phyloP scores from a whole-genome alignment of 2,329 filamentous ascomycete species.

The Ophiostoma quercus region DNA sequence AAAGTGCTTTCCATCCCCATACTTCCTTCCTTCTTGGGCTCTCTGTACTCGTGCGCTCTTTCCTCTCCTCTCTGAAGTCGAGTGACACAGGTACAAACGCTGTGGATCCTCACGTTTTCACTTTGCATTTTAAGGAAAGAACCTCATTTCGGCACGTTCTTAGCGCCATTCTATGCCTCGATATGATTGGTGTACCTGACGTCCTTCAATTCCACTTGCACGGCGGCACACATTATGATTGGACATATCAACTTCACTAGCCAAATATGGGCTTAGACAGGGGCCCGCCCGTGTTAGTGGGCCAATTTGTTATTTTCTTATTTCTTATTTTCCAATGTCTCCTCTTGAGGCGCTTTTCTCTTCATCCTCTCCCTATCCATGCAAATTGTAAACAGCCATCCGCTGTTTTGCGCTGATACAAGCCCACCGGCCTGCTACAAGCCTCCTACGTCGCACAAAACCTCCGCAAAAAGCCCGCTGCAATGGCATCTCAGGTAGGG shows the following conservation, averaged over 20 bases:
- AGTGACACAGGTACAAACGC: not conserved
- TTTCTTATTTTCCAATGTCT: not conserved
- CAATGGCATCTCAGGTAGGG: not conserved
- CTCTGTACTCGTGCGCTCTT: not conserved
- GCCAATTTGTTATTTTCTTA: not conserved
- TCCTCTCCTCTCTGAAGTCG: not conserved
- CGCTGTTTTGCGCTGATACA: constrained; percentile 4
- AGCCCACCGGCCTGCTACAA: not conserved
- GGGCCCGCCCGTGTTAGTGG: not conserved
- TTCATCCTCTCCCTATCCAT: not conserved
- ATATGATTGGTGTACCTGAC: constrained; percentile 9
- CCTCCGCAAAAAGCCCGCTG: not conserved
- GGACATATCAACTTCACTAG: not conserved
- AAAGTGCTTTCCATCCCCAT: not conserved
- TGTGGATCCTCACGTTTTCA: not conserved
- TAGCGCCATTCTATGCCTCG: not conserved
- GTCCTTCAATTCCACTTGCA: not conserved
- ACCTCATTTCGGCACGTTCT: constrained; percentile 25
- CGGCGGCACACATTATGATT: not conserved
- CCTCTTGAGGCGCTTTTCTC: not conserved
- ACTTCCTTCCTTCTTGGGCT: constrained; percentile 7
- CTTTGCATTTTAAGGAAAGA: constrained; percentile 11
- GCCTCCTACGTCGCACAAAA: not conserved
- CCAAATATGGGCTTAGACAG: not conserved
- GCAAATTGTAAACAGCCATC: not conserved